Evolutionary conservation across 1,284 basidiomycete genomes (phyloP).

Genomic region (Ganoderma boninense): DNA sequence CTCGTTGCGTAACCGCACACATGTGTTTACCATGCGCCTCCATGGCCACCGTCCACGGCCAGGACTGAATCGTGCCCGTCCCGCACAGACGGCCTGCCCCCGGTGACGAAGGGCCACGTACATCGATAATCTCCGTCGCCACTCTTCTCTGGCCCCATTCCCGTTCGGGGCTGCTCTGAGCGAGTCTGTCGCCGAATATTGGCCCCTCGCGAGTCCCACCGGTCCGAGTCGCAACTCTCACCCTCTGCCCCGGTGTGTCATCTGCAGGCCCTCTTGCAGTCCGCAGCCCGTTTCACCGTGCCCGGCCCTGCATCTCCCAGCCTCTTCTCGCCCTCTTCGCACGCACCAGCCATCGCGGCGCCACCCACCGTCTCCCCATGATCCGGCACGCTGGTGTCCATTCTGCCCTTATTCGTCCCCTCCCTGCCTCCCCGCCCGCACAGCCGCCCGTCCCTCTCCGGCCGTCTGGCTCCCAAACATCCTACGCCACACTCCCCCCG

Average conservation of each 20-base stretch:
- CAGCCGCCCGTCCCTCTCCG: background rate
- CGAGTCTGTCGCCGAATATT: background rate
- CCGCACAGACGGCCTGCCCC: background rate
- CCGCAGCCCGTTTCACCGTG: conserved; percentile 6
- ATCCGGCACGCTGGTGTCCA: conserved; percentile 6
- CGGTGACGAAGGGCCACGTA: background rate
- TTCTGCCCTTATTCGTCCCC: background rate
- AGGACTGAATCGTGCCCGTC: background rate
- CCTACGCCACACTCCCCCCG: background rate
- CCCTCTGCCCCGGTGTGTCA: conserved; percentile 17
- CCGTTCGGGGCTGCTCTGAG: background rate
- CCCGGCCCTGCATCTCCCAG: conserved; percentile 1
- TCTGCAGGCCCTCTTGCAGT: conserved; percentile 5
- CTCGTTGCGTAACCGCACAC: conserved; percentile 19
- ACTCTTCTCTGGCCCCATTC: background rate
- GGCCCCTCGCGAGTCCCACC: background rate
- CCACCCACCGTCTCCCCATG: background rate
- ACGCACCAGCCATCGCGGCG: background rate
- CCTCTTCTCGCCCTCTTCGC: background rate
- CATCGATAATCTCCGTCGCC: conserved; percentile 30
- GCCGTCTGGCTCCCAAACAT: background rate
- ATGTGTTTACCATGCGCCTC: conserved; percentile 28
- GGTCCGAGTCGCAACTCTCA: conserved; percentile 10
- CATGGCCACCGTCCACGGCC: conserved; percentile 1
- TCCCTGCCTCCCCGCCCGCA: background rate